Evolutionary conservation across 208 protist species (phyloP).

Genomic region (Wallacemonas collosoma): DNA sequence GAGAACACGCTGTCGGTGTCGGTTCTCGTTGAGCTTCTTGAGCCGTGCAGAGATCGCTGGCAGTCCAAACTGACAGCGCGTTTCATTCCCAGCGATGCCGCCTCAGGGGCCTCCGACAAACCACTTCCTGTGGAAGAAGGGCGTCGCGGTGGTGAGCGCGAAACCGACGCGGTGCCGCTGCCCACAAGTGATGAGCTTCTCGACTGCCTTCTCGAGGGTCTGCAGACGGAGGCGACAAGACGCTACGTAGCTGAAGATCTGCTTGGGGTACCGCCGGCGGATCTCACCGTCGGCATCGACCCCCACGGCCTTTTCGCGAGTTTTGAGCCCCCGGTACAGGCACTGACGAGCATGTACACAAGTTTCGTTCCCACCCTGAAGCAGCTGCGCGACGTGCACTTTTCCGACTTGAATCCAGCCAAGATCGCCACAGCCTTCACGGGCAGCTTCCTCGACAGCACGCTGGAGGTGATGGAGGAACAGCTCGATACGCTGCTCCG

Average conservation of each 20-base stretch:
- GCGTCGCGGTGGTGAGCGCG: too few species aligned
- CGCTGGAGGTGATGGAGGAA: conserved; percentile 48
- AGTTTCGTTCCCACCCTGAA: conserved; percentile 50
- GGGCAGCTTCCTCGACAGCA: conserved; percentile 29
- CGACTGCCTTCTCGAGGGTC: conserved; percentile 56
- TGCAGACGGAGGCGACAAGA: conserved; percentile 41
- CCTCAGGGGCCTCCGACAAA: too few species aligned
- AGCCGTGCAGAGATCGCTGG: conserved; percentile 48
- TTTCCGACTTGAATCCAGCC: conserved; percentile 57
- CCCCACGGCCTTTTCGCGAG: conserved; percentile 56
- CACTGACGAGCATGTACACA: conserved; percentile 41
- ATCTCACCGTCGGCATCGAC: conserved; percentile 48
- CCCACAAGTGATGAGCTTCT: conserved; percentile 58
- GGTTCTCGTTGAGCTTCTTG: conserved; percentile 50
- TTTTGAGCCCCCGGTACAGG: conserved; percentile 66
- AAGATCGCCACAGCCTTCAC: conserved; percentile 21
- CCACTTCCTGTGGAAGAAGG: too few species aligned
- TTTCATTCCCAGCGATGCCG: conserved; percentile 16
- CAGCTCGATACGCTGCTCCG: conserved; percentile 65
- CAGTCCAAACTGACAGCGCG: conserved; percentile 38
- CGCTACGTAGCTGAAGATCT: conserved; percentile 20
- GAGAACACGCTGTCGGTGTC: conserved; percentile 47
- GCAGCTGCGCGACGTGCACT: conserved; percentile 47
- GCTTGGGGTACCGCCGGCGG: conserved; percentile 20
- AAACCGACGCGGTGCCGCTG: conserved; percentile 29